phyloP scores from a whole-genome alignment of 2,329 filamentous ascomycete genomes.

The Sporothrix pallida region DNA sequence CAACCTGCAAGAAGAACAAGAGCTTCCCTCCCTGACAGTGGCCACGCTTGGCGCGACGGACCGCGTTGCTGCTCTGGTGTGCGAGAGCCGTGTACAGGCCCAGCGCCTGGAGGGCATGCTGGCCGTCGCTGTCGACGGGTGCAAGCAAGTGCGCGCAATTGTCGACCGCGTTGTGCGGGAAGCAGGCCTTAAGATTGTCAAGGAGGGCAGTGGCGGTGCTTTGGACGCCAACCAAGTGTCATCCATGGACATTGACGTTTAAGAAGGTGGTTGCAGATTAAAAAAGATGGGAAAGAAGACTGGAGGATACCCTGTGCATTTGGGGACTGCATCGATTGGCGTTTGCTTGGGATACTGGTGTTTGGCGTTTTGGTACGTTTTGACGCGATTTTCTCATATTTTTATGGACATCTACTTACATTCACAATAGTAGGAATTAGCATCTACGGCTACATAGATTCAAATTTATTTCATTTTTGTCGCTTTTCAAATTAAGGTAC shows the following conservation, averaged over 20 bases:
- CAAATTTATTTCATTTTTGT: not conserved
- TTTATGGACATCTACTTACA: too few species aligned
- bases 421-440: not conserved
- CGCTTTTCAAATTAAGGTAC: not conserved
- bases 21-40: constrained; percentile 86
- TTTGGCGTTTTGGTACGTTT: constrained; percentile 8
- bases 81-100: constrained; percentile 88
- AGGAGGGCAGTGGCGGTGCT: constrained; percentile 47
- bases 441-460: not conserved
- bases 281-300: not conserved
- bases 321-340: not conserved
- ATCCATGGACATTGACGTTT: constrained; percentile 56
- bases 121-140: constrained; percentile 88
- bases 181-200: constrained; percentile 69
- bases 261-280: not conserved
- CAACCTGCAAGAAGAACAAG: constrained; percentile 80
- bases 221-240: not conserved
- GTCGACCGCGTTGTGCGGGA: constrained; percentile 79
- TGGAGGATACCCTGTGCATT: constrained; percentile 7
- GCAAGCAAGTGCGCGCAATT: constrained; percentile 80
- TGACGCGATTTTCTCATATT: too few species aligned
- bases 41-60: constrained; percentile 77
- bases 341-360: not conserved
- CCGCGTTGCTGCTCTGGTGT: constrained; percentile 77
- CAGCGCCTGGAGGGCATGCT: constrained; percentile 88